phyloP scores from a whole-genome alignment of 345 rosid genomes.

The Salix arbutifolia region DNA sequence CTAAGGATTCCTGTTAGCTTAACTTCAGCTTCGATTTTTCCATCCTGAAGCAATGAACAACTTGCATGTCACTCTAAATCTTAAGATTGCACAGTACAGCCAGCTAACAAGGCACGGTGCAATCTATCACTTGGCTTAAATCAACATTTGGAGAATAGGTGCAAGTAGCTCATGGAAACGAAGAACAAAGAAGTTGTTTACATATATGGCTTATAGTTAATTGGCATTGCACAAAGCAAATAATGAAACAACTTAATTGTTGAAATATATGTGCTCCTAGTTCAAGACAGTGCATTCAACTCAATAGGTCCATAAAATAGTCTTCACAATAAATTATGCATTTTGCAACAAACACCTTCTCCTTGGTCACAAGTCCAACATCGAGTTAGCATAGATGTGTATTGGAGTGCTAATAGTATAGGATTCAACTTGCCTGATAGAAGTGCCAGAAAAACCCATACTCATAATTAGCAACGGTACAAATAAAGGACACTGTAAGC shows the following conservation, averaged over 20 bases:
- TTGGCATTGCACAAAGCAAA: background rate
- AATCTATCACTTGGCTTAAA: background rate
- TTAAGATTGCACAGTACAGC: slow-evolving; percentile 5
- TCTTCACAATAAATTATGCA: background rate
- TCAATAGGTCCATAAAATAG: background rate
- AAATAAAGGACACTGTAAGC: slow-evolving; percentile 72
- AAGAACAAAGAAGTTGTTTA: background rate
- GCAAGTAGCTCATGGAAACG: background rate
- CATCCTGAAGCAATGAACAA: slow-evolving; percentile 52
- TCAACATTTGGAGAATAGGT: background rate
- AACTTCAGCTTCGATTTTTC: slow-evolving; percentile 90
- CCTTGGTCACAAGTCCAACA: background rate
- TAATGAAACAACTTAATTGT: background rate
- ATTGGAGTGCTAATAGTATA: background rate
- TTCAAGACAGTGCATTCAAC: background rate
- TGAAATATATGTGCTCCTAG: background rate
- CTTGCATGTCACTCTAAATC: slow-evolving; percentile 5
- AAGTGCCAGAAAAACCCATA: slow-evolving; percentile 94
- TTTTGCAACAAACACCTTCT: background rate
- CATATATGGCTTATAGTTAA: background rate
- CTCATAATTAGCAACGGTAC: slow-evolving; percentile 88
- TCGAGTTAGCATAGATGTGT: background rate
- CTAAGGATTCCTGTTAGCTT: slow-evolving; percentile 89
- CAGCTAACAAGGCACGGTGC: background rate
- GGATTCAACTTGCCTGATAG: slow-evolving; percentile 60